Conservation (phyloP, 257 asterid genomes). For the Penstemon barbatus region DNA sequence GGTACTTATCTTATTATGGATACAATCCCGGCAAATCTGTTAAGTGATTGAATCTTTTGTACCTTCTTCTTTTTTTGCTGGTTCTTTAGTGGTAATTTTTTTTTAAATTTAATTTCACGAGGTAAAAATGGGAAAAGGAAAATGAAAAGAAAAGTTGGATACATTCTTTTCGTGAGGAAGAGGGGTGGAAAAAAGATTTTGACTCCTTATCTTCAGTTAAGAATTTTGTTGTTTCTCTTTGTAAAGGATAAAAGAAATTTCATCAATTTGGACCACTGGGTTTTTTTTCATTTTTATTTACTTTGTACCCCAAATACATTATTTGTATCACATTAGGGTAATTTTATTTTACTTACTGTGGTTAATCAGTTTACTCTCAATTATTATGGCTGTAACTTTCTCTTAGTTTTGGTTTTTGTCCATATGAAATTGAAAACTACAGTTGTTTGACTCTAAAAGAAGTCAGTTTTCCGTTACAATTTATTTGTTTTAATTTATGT, state of each 20-base stretch:
- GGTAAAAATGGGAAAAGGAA: neutral
- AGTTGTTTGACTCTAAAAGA: too few species aligned
- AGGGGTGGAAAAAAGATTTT: conserved; percentile 33
- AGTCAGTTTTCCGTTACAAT: too few species aligned
- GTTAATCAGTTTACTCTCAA: too few species aligned
- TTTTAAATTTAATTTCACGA: conserved; percentile 3
- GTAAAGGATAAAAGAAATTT: conserved; percentile 37
- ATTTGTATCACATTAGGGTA: too few species aligned
- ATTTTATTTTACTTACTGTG: too few species aligned
- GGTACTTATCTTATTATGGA: conserved; percentile 74
- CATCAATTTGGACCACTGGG: too few species aligned
- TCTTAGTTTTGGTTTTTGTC: too few species aligned
- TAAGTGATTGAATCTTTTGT: conserved; percentile 32
- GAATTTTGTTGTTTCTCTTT: conserved; percentile 23
- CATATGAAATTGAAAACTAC: too few species aligned
- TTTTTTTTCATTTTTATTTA: too few species aligned
- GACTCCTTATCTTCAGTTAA: conserved; percentile 27
- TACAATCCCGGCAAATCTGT: conserved; percentile 58
- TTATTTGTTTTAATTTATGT: too few species aligned
- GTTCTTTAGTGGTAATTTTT: conserved; percentile 21
- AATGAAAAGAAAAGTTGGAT: conserved; percentile 28
- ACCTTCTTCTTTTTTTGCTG: conserved; percentile 6
- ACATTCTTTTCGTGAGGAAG: conserved; percentile 42
- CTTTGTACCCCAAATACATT: too few species aligned
- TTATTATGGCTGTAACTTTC: too few species aligned